Conservation (phyloP, 164 flowering plant species). For the Chimonanthus salicifolius region DNA sequence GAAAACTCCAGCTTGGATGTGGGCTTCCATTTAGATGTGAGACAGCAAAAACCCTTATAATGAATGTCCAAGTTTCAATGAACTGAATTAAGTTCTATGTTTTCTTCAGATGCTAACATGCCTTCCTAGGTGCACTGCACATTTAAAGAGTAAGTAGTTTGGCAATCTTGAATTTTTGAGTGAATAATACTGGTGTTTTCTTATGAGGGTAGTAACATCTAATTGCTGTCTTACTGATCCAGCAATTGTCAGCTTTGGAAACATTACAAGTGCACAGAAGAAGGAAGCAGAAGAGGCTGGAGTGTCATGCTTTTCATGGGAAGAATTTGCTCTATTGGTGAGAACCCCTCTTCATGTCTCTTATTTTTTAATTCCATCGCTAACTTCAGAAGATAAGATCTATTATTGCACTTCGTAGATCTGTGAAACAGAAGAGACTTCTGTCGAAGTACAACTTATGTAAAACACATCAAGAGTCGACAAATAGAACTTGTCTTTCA, state of each 20-base stretch:
- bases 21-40: no score
- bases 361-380: neutral
- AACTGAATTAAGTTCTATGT: neutral
- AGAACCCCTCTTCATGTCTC: conserved; percentile 5
- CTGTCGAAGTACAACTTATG: neutral
- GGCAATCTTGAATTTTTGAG: neutral
- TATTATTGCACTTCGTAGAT: neutral
- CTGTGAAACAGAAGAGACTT: neutral
- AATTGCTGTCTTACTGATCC: conserved; percentile 15
- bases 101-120: conserved; percentile 66
- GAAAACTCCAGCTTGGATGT: no score
- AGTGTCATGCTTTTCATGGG: conserved; percentile 82
- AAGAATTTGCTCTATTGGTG: conserved; percentile 65
- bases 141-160: conserved; percentile 62
- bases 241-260: conserved; percentile 92
- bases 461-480: neutral
- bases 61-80: no score
- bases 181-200: neutral
- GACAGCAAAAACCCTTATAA: no score
- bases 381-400: neutral
- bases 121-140: conserved; percentile 48
- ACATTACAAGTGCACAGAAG: conserved; percentile 47
- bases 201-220: neutral
- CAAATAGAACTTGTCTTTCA: no score
- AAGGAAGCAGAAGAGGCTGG: conserved; percentile 69